These are phyloP conservation scores for Xylariomycetidae sp. DNA, from an alignment of 2,329 filamentous ascomycete genomes.

Conservation along the genomic window DNA sequence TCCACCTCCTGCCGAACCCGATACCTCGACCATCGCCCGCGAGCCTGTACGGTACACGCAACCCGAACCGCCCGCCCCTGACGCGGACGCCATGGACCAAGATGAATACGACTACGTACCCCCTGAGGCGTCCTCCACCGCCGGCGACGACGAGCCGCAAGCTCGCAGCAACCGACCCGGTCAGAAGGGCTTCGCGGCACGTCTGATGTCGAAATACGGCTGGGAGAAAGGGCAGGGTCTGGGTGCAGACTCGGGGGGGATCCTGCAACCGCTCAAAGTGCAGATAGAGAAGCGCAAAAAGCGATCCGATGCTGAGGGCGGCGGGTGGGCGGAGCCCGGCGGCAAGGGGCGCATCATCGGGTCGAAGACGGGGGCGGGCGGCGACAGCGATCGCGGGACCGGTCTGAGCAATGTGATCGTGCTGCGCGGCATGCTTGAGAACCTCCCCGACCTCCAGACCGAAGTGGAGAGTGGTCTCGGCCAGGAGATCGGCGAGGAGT, in stretches of 20 bases:
- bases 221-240: neutral
- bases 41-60: conserved; percentile 69
- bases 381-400: conserved; percentile 53
- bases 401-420: conserved; percentile 76
- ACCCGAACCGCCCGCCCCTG: conserved; percentile 39
- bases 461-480: conserved; percentile 73
- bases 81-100: conserved; percentile 33
- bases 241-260: neutral
- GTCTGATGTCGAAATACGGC: conserved; percentile 59
- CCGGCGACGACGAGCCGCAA: conserved; percentile 10
- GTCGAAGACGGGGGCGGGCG: conserved; percentile 39
- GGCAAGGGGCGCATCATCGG: conserved; percentile 76
- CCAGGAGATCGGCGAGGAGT: conserved; percentile 94
- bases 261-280: conserved; percentile 64
- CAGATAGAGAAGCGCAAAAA: conserved; percentile 84
- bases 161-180: conserved; percentile 64
- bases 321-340: conserved; percentile 65
- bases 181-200: conserved; percentile 77
- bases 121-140: conserved; percentile 8
- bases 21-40: conserved; percentile 63
- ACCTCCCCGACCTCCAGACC: conserved; percentile 66
- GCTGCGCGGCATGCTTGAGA: conserved; percentile 77
- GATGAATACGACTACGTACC: conserved; percentile 29
- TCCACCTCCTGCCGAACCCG: conserved; percentile 31
- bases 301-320: conserved; percentile 69